Base-by-base conservation (phyloP, 495 filamentous ascomycete species). In the Pyronema domesticum region DNA sequence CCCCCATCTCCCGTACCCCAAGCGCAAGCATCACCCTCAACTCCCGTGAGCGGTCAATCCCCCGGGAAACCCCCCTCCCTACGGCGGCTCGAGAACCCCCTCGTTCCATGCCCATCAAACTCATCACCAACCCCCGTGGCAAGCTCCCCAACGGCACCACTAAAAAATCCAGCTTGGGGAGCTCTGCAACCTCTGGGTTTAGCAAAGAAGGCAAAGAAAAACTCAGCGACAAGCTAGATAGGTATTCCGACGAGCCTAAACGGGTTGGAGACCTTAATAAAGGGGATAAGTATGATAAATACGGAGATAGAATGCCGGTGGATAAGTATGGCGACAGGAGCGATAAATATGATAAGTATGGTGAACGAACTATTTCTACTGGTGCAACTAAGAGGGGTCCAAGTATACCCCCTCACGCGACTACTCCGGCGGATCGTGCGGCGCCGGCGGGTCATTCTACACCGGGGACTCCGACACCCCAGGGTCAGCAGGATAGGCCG, bases 161-260 rank as follows among this genome's bases (percentile, higher is more conserved):
- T 51, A 34, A 64, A 53, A 63, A 55, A 37, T 42, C 46, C 14
- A 66, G 61, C 19, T 19, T 60, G 14, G 51, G 63, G 7, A 60
- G 33, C 9, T 61, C 23, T 30, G 23, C 23, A 30, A 30, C 23
- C 23, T 5, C 23, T 5, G 23, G 23, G 5, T 1, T 30, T 30
- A 30, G 23, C 23, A 30, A 30, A 30, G 23, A 30, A 5, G 5
- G 23, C 5, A 30, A 30, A 30, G 23, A 30, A 30, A 30, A 30
- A 5, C 23, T 30, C 23, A 30, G 23, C 23, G 23, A 30, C 2
- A 30, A 30, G 5, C 23, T 30, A 30, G 23, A 30, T 30, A 1
- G 23, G 23, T 30, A 30, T 30, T 30, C 23, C 23, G 23, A 30
- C 23, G 23, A 30, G 23, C 23, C 23, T 2, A 30, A 30, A 30